Evolutionary conservation across 1,139 yeast species (phyloP), one percentile per base, ranked within the genome.

Genomic region (Suhomyces bokatorum): DNA sequence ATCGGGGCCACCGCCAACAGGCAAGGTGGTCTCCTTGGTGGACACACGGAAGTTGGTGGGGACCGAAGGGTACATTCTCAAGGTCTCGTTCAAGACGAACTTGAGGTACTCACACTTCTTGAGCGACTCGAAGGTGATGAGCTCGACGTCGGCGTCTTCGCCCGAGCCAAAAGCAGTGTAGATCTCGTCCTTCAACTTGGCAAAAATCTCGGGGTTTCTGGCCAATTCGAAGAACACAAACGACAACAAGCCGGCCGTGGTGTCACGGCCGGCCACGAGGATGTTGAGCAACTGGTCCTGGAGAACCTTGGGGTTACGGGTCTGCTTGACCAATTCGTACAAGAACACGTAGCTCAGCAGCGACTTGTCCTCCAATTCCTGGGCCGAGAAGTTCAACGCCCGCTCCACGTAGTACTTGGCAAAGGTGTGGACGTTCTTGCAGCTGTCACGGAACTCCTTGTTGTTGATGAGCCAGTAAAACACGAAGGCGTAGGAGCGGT

Each of bases 201-300:
- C 44, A 56, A 63, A 76, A 12, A 75, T 62, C 3, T 58, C 58
- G 8, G 76, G 77, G 50, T 75, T 67, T 45, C 76, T 62, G 2
- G 78, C 73, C 43, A 78, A 64, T 53, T 76, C 77, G 50, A 63
- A 75, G 42, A 78, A 65, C 11, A 68, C 54, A 59, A 75, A 78
- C 6, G 80, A 72, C 44, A 80, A 69, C 37, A 78, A 63, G 3
- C 79, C 77, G 1, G 84, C 83, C 14, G 84, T 80, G 37, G 85
- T 79, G 57, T 78, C 83, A 56, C 83, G 67, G 15, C 81, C 83
- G 22, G 83, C 83, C 24, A 78, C 62, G 46, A 79, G 60, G 50
- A 79, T 74, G 51, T 77, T 77, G 52, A 79, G 63, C 32, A 75
- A 66, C 58, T 78, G 82, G 53, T 77, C 80, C 40, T 80, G 69